phyloP scores from a whole-genome alignment of 495 filamentous ascomycete species.

The Aspergillus leporis region DNA sequence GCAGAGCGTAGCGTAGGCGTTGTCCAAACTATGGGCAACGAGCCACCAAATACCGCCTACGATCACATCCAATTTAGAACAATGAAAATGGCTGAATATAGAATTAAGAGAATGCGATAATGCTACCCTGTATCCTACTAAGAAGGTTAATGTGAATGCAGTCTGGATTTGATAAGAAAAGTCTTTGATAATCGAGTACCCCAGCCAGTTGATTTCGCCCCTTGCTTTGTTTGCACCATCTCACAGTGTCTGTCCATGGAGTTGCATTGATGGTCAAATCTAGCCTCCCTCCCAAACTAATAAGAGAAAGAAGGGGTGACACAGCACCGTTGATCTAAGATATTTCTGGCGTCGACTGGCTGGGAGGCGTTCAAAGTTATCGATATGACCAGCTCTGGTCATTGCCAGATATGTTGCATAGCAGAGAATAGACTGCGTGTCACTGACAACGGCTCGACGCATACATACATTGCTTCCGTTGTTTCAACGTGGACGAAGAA shows the following conservation, averaged over 20 bases:
- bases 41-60: too few relatives aligned
- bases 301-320: slow-evolving; percentile 3
- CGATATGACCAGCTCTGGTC: not conserved
- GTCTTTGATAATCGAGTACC: not conserved
- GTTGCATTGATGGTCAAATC: not conserved
- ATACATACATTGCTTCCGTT: not conserved
- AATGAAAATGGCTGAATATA: too few relatives aligned
- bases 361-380: slow-evolving; percentile 3
- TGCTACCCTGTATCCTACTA: not conserved
- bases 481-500: not conserved
- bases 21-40: not conserved
- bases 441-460: slow-evolving; percentile 9
- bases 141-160: not conserved
- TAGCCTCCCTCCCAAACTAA: not conserved
- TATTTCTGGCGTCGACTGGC: not conserved
- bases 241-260: not conserved
- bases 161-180: not conserved
- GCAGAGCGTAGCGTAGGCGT: not conserved
- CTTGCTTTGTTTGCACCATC: slow-evolving; percentile 4
- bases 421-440: slow-evolving; percentile 1
- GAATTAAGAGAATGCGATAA: not conserved
- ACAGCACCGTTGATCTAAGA: not conserved
- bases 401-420: not conserved
- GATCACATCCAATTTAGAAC: too few relatives aligned
- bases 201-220: slow-evolving; percentile 1